A percentile compares a stretch with the other conserved stretches of the same genome.
phyloP scores from a whole-genome alignment of 2,329 filamentous ascomycete genomes.

The Trichoderma hamatum region DNA sequence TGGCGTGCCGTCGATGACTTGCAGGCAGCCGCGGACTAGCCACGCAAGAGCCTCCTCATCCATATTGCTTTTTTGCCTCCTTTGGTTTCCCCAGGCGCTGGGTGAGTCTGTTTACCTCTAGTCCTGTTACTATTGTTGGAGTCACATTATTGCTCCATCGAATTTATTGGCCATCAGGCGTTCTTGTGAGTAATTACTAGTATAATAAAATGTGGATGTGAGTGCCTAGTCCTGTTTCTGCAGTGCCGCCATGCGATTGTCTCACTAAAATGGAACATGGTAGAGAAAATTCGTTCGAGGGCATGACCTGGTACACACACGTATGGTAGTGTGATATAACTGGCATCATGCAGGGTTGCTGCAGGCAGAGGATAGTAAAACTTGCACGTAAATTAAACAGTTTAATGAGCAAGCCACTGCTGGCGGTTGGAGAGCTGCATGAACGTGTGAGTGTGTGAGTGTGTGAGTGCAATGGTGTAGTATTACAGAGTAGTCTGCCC shows the following conservation, averaged over 20 bases:
- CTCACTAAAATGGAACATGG: constrained; percentile 8
- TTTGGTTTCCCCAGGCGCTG: constrained; percentile 5
- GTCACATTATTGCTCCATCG: neutral
- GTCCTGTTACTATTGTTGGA: neutral
- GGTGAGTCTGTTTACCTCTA: neutral
- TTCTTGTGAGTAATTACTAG: neutral
- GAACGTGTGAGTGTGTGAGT: neutral
- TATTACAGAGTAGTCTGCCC: neutral
- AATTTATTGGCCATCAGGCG: constrained; percentile 12
- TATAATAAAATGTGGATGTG: neutral
- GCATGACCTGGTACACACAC: constrained; percentile 15
- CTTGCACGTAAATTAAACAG: neutral
- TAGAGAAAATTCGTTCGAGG: neutral
- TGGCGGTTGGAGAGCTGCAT: constrained; percentile 21
- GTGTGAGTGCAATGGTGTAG: constrained; percentile 2
- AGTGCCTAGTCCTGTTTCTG: constrained; percentile 10
- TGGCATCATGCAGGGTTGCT: constrained; percentile 24
- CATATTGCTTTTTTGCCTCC: constrained; percentile 20
- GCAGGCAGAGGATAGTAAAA: constrained; percentile 17
- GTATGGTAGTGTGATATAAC: constrained; percentile 17
- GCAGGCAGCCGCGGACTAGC: constrained; percentile 25
- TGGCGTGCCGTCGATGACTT: constrained; percentile 25
- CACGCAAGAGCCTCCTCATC: constrained; percentile 18
- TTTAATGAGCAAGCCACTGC: constrained; percentile 2
- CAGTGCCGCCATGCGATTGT: constrained; percentile 22